Conservation (phyloP, 352 stramenopile species). For the Globisporangium spinosum region DNA sequence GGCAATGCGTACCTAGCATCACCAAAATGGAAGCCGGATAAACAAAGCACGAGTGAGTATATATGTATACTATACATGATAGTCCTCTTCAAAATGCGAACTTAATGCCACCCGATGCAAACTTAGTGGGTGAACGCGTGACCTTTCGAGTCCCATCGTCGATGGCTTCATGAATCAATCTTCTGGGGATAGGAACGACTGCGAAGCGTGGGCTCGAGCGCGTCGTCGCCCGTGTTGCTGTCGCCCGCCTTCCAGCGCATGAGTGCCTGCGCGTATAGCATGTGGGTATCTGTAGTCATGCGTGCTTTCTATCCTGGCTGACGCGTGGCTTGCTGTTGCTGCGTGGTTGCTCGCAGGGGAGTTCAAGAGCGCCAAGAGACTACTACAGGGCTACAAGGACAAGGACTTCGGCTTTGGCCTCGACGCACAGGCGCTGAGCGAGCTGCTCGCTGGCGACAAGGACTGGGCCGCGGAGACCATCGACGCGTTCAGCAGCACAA, state of each 20-base stretch:
- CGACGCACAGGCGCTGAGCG: slow-evolving; percentile 41
- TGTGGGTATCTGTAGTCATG: background rate
- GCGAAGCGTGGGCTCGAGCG: slow-evolving; percentile 41
- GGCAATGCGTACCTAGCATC: background rate
- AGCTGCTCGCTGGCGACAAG: slow-evolving; percentile 48
- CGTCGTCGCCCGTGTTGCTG: slow-evolving; percentile 38
- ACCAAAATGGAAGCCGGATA: background rate
- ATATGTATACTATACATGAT: background rate
- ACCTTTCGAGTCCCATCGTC: slow-evolving; percentile 1
- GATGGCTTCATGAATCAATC: background rate
- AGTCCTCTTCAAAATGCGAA: background rate
- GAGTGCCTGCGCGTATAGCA: slow-evolving; percentile 33
- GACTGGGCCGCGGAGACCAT: slow-evolving; percentile 53
- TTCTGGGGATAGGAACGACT: background rate
- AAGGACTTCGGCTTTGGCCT: slow-evolving; percentile 75
- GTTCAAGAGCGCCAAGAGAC: slow-evolving; percentile 37
- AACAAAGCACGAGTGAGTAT: background rate
- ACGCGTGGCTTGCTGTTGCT: background rate
- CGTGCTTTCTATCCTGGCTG: background rate
- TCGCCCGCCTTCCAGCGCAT: slow-evolving; percentile 51
- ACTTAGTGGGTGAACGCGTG: background rate
- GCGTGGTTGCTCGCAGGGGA: slow-evolving; percentile 32
- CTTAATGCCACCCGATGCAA: background rate
- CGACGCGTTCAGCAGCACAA: slow-evolving; percentile 50
- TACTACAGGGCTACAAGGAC: slow-evolving; percentile 68